Base-by-base conservation (phyloP, 2,329 filamentous ascomycete species). In the Calonectria leucothoes region DNA sequence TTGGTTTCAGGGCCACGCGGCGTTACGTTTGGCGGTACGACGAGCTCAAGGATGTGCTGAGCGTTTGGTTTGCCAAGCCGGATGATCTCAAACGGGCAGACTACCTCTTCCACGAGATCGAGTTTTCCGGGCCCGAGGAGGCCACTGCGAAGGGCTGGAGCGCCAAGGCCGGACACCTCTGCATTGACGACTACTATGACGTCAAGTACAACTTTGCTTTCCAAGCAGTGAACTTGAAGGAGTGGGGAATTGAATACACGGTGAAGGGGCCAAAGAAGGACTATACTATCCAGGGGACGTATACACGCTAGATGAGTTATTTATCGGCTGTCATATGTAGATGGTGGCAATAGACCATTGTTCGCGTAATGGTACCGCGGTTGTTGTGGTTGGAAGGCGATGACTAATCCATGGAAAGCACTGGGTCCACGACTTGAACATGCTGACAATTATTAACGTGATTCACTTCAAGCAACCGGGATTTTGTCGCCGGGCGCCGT, bases 201-300 rank as follows among this genome's bases (percentile, higher is more conserved):
- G 92, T 94, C 49, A 85, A 87, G 55, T 95, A 95, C 82, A 88
- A 91, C 74, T 96, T 96, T 82, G 83, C 82, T 11, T 93, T 92
- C 77, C 82, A 87, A 61, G 91, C 89, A 15, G 86, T 92, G 1
- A 89, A 89, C 52, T 78, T 95, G 76, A 81, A 82, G 66, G 83
- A 87, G 31, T 94, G 93, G 90, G 88, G 83, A 35, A 86, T 94
- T 55, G 88, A 86, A 66, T 94, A 95, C 78, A 88, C 87, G 1
- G 94, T 95, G 2, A 90, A 89, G 31, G 94, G 94, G 0, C 94
- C 93, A 2, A 91, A 91, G 81, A 95, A 95, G 84, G 92, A 95
- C 79, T 95, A 95, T 80, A 90, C 85, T 0, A 91, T 93, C 67
- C 82, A 84, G 11, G 90, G 90, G 2, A 82, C 81, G 0, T 93